Base-by-base conservation (phyloP, 768 basidiomycete species). In the Boletus patriciae region DNA sequence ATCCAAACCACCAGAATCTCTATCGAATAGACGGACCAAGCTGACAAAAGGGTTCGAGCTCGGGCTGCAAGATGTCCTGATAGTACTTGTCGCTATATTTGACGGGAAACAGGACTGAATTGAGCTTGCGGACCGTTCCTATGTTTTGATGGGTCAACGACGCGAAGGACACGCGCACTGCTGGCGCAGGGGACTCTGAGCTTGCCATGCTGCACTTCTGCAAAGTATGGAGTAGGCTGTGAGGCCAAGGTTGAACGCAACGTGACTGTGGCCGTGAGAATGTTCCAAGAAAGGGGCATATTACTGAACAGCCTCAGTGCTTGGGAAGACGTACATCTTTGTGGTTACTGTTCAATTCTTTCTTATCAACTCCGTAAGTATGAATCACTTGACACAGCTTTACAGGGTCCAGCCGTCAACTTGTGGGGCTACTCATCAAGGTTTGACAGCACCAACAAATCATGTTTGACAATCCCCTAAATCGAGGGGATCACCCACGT, bases 81-180 rank as follows among this genome's bases (percentile, higher is more conserved):
- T 94, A 96, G 77, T 94, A 94, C 69, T 86, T 87, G 64, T 92
- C 88, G 70, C 87, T 86, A 72, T 95, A 96, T 65, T 85, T 86
- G 69, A 95, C 89, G 27, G 94, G 92, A 71, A 94, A 94, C 41
- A 95, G 80, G 40, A 94, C 90, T 3, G 86, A 84, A 62, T 85
- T 85, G 29, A 87, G 76, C 64, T 72, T 87, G 51, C 68, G 69
- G 38, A 75, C 82, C 2, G 88, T 87, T 50, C 93, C 93, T 45
- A 94, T 74, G 73, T 94, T 96, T 72, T 94, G 94, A 54, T 79
- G 77, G 12, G 87, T 90, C 66, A 92, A 74, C 47, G 85, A 83
- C 49, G 90, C 80, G 72, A 90, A 89, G 19, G 88, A 82, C 57
- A 90, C 75, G 62, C 85, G 84, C 55, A 75, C 43, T 33, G 50